Percentiles rank a stretch among this genome's conserved stretches.
Conservation (phyloP, 208 protist species). For the Novymonas esmeraldas region DNA sequence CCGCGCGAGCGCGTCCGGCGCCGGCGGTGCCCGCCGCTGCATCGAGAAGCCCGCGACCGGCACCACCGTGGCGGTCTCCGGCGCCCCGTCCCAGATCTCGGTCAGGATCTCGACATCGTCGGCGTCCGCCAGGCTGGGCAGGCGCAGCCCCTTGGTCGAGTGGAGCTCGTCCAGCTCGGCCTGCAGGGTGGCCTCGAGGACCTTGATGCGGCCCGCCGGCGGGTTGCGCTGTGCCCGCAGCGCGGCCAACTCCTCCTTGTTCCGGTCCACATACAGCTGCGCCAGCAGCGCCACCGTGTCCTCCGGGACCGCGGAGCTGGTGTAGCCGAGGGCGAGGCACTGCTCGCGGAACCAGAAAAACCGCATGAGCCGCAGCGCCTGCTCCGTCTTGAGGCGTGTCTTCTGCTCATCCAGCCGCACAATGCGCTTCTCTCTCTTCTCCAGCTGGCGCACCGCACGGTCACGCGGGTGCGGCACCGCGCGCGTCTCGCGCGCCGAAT, state of each 20-base stretch:
- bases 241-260: slow-evolving; percentile 57
- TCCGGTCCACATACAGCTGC: slow-evolving; percentile 65
- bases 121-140: slow-evolving; percentile 52
- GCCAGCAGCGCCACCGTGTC: slow-evolving; percentile 49
- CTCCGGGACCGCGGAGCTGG: slow-evolving; percentile 28
- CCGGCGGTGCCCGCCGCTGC: slow-evolving; percentile 12
- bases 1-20: slow-evolving; percentile 25
- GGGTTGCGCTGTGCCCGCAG: slow-evolving; percentile 62
- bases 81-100: slow-evolving; percentile 72
- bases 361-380: slow-evolving; percentile 47
- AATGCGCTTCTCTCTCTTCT: slow-evolving; percentile 59
- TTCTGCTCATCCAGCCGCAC: slow-evolving; percentile 41
- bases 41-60: slow-evolving; percentile 22
- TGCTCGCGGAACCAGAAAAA: slow-evolving; percentile 85
- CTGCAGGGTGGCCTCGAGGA: slow-evolving; percentile 58
- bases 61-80: slow-evolving; percentile 52
- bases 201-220: slow-evolving; percentile 61
- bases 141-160: slow-evolving; percentile 57
- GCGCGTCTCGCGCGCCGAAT: slow-evolving; percentile 33
- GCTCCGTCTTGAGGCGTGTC: slow-evolving; percentile 34
- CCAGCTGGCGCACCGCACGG: slow-evolving; percentile 72
- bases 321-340: slow-evolving; percentile 54
- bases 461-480: slow-evolving; percentile 65
- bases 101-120: slow-evolving; percentile 74
- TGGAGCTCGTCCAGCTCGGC: slow-evolving; percentile 56